Percentiles rank a stretch among this genome's conserved stretches.
These are phyloP conservation scores for Pseudozyma tsukubaensis DNA, from an alignment of 1,284 basidiomycete species.

Conservation along the genomic window DNA sequence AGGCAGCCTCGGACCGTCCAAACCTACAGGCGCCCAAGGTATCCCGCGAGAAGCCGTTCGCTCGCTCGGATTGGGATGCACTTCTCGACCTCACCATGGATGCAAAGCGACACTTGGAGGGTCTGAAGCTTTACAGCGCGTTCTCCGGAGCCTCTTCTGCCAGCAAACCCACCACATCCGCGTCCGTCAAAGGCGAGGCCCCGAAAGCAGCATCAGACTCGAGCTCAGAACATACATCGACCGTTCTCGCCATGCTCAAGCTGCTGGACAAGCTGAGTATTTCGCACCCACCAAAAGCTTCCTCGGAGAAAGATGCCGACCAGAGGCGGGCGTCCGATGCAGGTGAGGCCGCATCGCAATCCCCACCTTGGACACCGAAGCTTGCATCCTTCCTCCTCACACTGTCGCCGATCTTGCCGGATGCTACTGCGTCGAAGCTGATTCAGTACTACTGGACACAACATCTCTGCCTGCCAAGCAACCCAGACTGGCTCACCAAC, in stretches of 20 bases:
- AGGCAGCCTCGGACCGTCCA: not conserved
- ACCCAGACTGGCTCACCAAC: conserved; percentile 62
- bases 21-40: conserved; percentile 8
- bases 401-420: conserved; percentile 63
- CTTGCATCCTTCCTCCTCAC: conserved; percentile 57
- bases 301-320: conserved; percentile 22
- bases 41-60: conserved; percentile 12
- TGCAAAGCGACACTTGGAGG: conserved; percentile 60
- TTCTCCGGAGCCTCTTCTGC: conserved; percentile 18
- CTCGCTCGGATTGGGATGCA: conserved; percentile 60
- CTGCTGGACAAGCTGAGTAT: conserved; percentile 41
- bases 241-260: conserved; percentile 39
- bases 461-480: conserved; percentile 64
- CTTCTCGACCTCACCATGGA: conserved; percentile 59
- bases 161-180: conserved; percentile 5
- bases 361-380: conserved; percentile 58
- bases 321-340: conserved; percentile 12
- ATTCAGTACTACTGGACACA: conserved; percentile 58
- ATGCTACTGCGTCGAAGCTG: conserved; percentile 55
- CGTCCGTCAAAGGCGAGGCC: conserved; percentile 9
- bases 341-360: conserved; percentile 10
- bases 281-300: conserved; percentile 23
- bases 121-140: conserved; percentile 40
- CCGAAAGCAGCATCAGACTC: conserved; percentile 5
- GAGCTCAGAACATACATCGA: conserved; percentile 8